Evolutionary conservation across 2,329 filamentous ascomycete species (phyloP), one percentile per base, ranked within the genome.

Genomic region (Blastomyces emzantsi): DNA sequence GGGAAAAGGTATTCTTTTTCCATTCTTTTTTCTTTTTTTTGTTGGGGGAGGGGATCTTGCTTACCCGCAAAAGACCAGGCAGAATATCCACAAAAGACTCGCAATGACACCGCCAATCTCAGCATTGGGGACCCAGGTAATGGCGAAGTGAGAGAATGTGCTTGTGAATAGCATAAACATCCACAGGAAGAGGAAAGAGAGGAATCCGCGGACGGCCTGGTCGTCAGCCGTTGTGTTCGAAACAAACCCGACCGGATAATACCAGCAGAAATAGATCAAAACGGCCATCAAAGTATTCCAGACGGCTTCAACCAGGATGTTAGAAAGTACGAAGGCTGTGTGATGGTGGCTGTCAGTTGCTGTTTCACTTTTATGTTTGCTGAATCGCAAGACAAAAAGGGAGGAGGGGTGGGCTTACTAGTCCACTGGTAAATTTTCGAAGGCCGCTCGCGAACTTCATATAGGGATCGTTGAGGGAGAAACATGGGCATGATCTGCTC

Each of bases 391-490:
- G 17, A 17, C 6, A 9, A 41, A 17, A 45, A 45, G 13, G 17
- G 13, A n/a, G 4, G 43, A n/a, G 17, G 9, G 15, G 17, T n/a
- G 19, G 33, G 19, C 45, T 9, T 49, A 49, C n/a, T 49, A 49
- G 84, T 81, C 88, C 89, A 91, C 0, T 85, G 88, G 76, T 91
- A 92, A 0, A 85, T 80, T 70, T 90, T 90, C 73, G 82, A 84
- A 0, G 86, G 82, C 3, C 82, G 77, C 68, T 86, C 83, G 63
- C 83, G 82, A 19, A 79, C 81, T 72, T 85, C 83, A 72, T 85
- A 85, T 11, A 86, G 74, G 2, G 81, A 78, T 56, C 83, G 79
- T 69, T 85, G 82, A 2, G 80, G 82, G 60, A 83, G 76, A 70
- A 85, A 86, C 41, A 82, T 75, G 2, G 83, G 83, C 75, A 85